A percentile compares a stretch with the other conserved stretches of the same genome.
These are phyloP conservation scores for Samsoniella hepiali DNA, from an alignment of 2,329 filamentous ascomycete genomes.

Conservation along the genomic window DNA sequence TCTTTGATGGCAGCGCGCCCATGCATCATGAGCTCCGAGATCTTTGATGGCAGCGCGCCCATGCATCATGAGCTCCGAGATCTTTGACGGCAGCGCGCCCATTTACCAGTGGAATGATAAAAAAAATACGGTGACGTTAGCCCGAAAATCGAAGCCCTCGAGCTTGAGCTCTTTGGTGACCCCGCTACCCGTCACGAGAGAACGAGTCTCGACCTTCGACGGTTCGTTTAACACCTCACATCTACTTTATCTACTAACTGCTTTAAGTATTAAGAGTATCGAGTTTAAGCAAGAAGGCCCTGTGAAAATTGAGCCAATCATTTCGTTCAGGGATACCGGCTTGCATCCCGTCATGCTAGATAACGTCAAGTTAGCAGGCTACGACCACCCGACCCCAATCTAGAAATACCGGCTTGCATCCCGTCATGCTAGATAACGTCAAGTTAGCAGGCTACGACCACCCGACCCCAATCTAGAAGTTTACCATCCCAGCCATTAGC, in stretches of 20 bases:
- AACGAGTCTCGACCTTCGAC: slow-evolving; percentile 62
- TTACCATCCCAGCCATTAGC: slow-evolving; percentile 78
- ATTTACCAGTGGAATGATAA: slow-evolving; percentile 82
- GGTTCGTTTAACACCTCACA: slow-evolving; percentile 41
- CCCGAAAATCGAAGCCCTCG: slow-evolving; percentile 66
- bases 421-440: slow-evolving; percentile 76
- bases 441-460: slow-evolving; percentile 64
- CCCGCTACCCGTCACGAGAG: slow-evolving; percentile 47
- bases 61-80: no score
- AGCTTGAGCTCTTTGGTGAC: slow-evolving; percentile 69
- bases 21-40: slow-evolving; percentile 60
- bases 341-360: slow-evolving; percentile 79
- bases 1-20: no score
- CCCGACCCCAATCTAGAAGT: slow-evolving; percentile 86
- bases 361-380: slow-evolving; percentile 73
- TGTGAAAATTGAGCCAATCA: slow-evolving; percentile 47
- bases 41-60: slow-evolving; percentile 73
- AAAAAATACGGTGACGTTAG: slow-evolving; percentile 86
- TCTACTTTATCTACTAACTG: slow-evolving; percentile 25
- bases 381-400: slow-evolving; percentile 75
- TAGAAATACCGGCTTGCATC: slow-evolving; percentile 86
- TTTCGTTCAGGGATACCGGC: slow-evolving; percentile 69
- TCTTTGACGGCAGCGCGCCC: no score
- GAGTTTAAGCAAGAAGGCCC: slow-evolving; percentile 56
- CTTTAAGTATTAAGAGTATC: slow-evolving; percentile 51